phyloP scores from a whole-genome alignment of 805 yeast species.

The Maudiozyma barnettii region DNA sequence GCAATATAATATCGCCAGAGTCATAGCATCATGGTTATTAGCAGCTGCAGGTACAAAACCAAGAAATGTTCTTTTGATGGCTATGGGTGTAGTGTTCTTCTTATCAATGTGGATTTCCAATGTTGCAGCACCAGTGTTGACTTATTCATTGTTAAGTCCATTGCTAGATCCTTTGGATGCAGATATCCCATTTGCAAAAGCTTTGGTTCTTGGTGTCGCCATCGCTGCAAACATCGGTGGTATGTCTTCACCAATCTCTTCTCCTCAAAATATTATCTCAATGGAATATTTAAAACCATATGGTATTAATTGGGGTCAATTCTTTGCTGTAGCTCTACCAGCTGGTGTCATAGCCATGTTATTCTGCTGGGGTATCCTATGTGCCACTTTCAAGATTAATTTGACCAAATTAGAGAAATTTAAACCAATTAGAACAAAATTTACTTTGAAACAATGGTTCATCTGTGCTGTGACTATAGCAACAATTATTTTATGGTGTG shows the following conservation, averaged over 20 bases:
- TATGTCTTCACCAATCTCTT: constrained; percentile 92
- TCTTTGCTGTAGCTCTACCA: constrained; percentile 86
- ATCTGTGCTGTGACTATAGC: constrained; percentile 56
- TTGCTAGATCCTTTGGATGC: constrained; percentile 68
- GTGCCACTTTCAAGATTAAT: constrained; percentile 45
- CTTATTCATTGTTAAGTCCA: constrained; percentile 82
- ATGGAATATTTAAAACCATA: constrained; percentile 67
- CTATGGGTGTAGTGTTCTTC: constrained; percentile 79
- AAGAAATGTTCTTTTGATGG: constrained; percentile 58
- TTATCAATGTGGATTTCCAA: constrained; percentile 93
- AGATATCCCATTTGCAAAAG: constrained; percentile 71
- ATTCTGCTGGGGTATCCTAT: constrained; percentile 59
- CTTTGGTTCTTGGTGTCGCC: constrained; percentile 83
- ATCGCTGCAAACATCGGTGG: constrained; percentile 89
- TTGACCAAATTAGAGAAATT: constrained; percentile 38
- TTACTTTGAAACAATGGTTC: constrained; percentile 65
- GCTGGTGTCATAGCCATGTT: constrained; percentile 55
- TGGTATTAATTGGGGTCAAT: constrained; percentile 71
- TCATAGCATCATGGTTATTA: constrained; percentile 76
- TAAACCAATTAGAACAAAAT: constrained; percentile 48
- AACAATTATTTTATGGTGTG: constrained; percentile 86
- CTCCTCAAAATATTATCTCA: constrained; percentile 92
- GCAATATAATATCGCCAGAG: constrained; percentile 80
- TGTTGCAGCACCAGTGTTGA: constrained; percentile 92
- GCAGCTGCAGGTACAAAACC: constrained; percentile 80